A percentile compares a stretch with the other conserved stretches of the same genome.
These are phyloP conservation scores for Talaromyces islandicus DNA, from an alignment of 2,329 filamentous ascomycete species.

Conservation along the genomic window DNA sequence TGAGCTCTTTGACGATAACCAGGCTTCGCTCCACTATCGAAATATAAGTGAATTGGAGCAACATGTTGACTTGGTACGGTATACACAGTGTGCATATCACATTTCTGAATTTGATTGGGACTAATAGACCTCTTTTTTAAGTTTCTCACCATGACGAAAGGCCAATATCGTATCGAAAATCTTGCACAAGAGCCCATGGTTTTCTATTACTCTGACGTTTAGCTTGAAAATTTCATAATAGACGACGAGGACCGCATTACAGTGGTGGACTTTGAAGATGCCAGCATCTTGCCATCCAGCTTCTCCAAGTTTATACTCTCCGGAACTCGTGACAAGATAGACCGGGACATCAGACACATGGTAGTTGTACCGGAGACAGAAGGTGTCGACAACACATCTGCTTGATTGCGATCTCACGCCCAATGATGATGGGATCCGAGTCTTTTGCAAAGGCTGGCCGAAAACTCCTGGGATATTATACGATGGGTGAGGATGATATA, in stretches of 20 bases:
- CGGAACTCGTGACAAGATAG: conserved; percentile 5
- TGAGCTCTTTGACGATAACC: background rate
- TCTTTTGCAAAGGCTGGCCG: background rate
- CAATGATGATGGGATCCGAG: conserved; percentile 3
- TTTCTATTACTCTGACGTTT: conserved; percentile 3
- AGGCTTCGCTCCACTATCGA: background rate
- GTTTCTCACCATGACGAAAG: background rate
- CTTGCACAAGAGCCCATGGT: conserved; percentile 1
- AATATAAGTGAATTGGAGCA: background rate
- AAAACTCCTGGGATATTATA: conserved; percentile 2
- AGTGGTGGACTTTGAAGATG: conserved; percentile 4
- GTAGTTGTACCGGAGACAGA: conserved; percentile 1
- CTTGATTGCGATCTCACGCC: background rate
- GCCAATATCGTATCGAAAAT: background rate
- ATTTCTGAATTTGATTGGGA: background rate
- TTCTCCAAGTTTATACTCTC: conserved; percentile 4
- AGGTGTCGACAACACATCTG: conserved; percentile 1
- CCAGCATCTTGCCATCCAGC: background rate
- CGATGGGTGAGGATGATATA: background rate
- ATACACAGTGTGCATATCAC: background rate
- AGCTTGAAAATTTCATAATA: conserved; percentile 3
- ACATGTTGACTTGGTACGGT: background rate
- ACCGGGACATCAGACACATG: conserved; percentile 1
- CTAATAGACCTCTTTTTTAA: background rate
- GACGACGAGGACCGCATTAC: background rate